phyloP scores from a whole-genome alignment of 208 protist genomes.

The Trypanosoma lewisi region DNA sequence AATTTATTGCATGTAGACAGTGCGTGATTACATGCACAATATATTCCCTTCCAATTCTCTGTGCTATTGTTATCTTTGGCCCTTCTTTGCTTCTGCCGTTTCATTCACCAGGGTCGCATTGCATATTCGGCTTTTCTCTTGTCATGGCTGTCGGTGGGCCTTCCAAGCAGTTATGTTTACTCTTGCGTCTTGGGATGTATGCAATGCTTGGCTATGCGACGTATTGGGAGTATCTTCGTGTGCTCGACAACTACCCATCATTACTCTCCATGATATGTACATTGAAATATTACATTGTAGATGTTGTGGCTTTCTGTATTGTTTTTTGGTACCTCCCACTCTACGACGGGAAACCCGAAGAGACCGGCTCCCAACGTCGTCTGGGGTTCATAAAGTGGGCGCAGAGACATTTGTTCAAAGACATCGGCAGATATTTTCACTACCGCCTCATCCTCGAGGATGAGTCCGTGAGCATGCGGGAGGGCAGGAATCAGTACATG shows the following conservation, averaged over 20 bases:
- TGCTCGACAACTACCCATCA: slow-evolving; percentile 9
- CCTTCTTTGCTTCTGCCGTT: slow-evolving; percentile 42
- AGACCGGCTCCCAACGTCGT: slow-evolving; percentile 59
- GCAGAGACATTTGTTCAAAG: slow-evolving; percentile 58
- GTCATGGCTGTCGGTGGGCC: slow-evolving; percentile 30
- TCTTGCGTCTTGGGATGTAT: slow-evolving; percentile 43
- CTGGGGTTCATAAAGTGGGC: slow-evolving; percentile 43
- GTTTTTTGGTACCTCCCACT: slow-evolving; percentile 61
- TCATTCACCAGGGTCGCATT: slow-evolving; percentile 44
- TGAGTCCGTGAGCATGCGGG: slow-evolving; percentile 46
- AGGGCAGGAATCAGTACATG: slow-evolving; percentile 54
- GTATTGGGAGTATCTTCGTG: slow-evolving; percentile 40
- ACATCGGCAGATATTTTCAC: slow-evolving; percentile 67
- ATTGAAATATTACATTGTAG: slow-evolving; percentile 25
- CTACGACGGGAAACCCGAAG: slow-evolving; percentile 61
- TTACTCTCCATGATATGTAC: neutral
- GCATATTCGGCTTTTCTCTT: slow-evolving; percentile 18
- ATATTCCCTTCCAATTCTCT: slow-evolving; percentile 48
- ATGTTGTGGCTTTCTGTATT: slow-evolving; percentile 36
- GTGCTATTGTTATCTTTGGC: slow-evolving; percentile 22
- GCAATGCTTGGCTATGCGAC: slow-evolving; percentile 53
- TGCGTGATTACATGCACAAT: slow-evolving; percentile 44
- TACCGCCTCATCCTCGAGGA: slow-evolving; percentile 65
- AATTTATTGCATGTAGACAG: slow-evolving; percentile 38
- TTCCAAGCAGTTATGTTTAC: slow-evolving; percentile 38